Base-by-base conservation (phyloP, 2,329 filamentous ascomycete genomes). In the Colletotrichum australisinense region DNA sequence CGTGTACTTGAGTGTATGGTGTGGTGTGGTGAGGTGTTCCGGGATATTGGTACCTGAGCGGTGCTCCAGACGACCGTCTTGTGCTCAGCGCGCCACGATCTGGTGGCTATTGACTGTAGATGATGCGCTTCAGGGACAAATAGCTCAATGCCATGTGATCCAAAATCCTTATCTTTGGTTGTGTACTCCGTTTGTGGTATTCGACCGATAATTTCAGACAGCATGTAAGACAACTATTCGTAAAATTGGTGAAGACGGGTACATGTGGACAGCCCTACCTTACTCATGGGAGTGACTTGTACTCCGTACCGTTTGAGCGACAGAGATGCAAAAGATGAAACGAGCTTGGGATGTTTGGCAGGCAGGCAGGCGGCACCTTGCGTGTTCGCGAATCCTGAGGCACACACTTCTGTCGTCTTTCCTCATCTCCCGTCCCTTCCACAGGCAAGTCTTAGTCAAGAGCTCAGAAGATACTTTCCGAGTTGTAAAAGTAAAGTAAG, bases 241-340 rank as follows among this genome's bases (percentile, higher is more conserved):
- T 22, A 9, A n/a, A 49, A 49, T n/a, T 22, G 4, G 19, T 49
- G 42, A n/a, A 6, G 4, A 42, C 16, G 38, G 38, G 16, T 42
- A 42, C 32, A 42, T 16, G 14, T 42, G 16, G 19, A 49, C 42
- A 49, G 42, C 42, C 42, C 42, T n/a, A 22, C 42, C 42, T 19
- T n/a, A 22, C 19, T 49, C 42, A 11, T n/a, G 8, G 7, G 42
- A 22, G 32, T 59, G 57, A 26, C 30, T 42, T 59, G 30, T 55
- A 30, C 30, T 30, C 8, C 30, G 30, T 30, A 28, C 42, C 53
- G 52, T 65, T 59, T 60, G 63, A 64, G 59, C 69, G 38, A 65
- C 35, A 56, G 70, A 55, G 24, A 35, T 53, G 11, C 28, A 24
- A 42, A 28, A 53, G 52, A 69, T 72, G 66, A 72, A 72, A 72